Evolutionary conservation across 768 basidiomycete genomes (phyloP), one percentile per base, ranked within the genome.

Genomic region (Calocera viscosa): DNA sequence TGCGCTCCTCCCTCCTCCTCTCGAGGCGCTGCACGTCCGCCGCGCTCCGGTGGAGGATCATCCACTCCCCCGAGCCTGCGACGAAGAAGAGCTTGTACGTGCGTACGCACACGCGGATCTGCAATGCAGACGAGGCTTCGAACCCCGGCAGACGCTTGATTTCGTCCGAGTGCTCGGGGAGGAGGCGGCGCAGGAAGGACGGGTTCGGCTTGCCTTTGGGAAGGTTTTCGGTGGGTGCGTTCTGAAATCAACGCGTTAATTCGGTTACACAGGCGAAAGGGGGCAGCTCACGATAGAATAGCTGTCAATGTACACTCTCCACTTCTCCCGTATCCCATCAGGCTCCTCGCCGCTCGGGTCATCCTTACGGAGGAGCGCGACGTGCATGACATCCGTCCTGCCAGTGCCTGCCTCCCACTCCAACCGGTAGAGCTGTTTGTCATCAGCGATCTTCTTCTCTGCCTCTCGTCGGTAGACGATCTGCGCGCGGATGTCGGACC

Each of bases 81-180:
- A 89, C 88, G 73, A 85, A 92, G 79, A 94, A 93, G 16, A 92
- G 76, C 35, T 87, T 81, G 74, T 92, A 92, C 10, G 74, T 74
- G 1, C 76, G 72, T 38, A 91, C 81, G 75, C 94, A 95, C 67
- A 96, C 83, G 69, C 88, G 88, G 73, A 91, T 89, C 75, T 91
- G 89, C 19, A 94, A 80, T 1, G 82, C 82, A 34, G 87, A 86
- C 12, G 73, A 72, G 19, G 76, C 40, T 3, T 69, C 66, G 66
- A 65, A 35, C 16, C 49, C 63, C 22, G 12, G 38, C 14, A 40
- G 11, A 63, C 32, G 33, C 22, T 49, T 26, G 53, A 60, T 60
- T 26, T 60, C 53, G 2, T 32, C 30, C 14, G 53, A 5, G 53
- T 60, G 24, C 30, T 11, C 14, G 26, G 53, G 53, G 53, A 60